Base-by-base conservation (phyloP, 176 grass and related monocot species). In the Zea luxurians region DNA sequence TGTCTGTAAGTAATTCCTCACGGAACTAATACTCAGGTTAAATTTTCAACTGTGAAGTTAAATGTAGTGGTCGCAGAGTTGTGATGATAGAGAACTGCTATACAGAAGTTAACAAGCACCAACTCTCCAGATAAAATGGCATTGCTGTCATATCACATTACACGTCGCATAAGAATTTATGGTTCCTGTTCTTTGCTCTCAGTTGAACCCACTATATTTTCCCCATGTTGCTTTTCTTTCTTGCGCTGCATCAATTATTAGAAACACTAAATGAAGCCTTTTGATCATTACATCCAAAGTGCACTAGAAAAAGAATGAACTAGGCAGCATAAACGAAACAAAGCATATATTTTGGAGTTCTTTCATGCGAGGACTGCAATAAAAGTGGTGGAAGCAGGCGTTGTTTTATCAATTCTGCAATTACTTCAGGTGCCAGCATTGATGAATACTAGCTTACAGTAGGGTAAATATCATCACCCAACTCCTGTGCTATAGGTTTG, bases 241-340 rank as follows among this genome's bases (percentile, higher is more conserved):
- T 84, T 80, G 70, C 9, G 41, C 75, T 83, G 80, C 63, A 66
- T 58, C 57, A 16, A 53, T 68, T 71, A 84, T 75, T 41, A 70
- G 12, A 75, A 64, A n/a, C 70, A 21, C 42, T 13, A 58, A 78
- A 17, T 74, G 11, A 48, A 73, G 20, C 15, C n/a, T 58, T 68
- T 74, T 79, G 35, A 44, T 15, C 16, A 59, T 37, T 64, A 68
- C 0, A 20, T 54, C 54, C 37, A 20, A 71, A 65, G 27, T 80
- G 37, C 46, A 37, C 1, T 79, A 68, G 68, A 53, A 11, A 52
- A 66, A 68, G 50, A 47, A 1, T 18, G 47, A 7, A 73, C 2
- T 55, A 83, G 70, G 55, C 17, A 74, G 59, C 43, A 78, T 35
- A 67, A 73, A 47, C 13, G 9, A 61, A 67, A 73, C 37, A 11